Evolutionary conservation across 2,329 filamentous ascomycete genomes (phyloP).

Genomic region (Arthrobotrys iridis): DNA sequence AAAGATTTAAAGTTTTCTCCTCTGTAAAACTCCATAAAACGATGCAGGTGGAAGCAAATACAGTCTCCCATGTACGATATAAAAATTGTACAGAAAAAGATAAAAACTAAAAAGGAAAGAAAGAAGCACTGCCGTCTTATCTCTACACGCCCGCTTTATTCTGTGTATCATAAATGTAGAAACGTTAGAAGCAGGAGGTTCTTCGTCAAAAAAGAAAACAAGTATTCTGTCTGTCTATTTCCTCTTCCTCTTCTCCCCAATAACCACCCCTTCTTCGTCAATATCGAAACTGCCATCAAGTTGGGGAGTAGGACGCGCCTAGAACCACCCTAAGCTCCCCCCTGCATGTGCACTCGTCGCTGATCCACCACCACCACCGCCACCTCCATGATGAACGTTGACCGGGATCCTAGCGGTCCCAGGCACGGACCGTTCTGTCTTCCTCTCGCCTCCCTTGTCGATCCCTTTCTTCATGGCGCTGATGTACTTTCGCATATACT

Average conservation of each 20-base stretch:
- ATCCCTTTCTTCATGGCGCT: constrained; percentile 22
- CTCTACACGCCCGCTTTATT: background rate
- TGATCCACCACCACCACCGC: background rate
- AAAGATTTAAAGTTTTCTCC: too few relatives aligned
- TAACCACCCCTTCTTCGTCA: background rate
- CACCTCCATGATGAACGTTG: constrained; percentile 22
- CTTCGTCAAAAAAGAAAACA: background rate
- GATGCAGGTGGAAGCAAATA: constrained; percentile 38
- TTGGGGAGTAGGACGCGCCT: constrained; percentile 16
- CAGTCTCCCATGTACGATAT: background rate
- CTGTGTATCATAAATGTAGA: background rate
- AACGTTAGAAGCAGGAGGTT: background rate
- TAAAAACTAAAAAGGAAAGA: background rate
- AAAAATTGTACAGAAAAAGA: background rate
- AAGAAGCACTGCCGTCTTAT: background rate
- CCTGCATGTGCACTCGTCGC: constrained; percentile 7
- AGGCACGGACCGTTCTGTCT: background rate
- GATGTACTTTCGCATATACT: constrained; percentile 45
- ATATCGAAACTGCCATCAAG: background rate
- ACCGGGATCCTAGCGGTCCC: constrained; percentile 26
- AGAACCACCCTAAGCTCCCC: constrained; percentile 38
- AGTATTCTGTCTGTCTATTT: background rate
- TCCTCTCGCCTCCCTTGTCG: constrained; percentile 4
- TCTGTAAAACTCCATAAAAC: constrained; percentile 40
- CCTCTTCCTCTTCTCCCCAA: constrained; percentile 12